Conservation (phyloP, 441 rosid genomes). For the Bocquillonia castaneifolia region DNA sequence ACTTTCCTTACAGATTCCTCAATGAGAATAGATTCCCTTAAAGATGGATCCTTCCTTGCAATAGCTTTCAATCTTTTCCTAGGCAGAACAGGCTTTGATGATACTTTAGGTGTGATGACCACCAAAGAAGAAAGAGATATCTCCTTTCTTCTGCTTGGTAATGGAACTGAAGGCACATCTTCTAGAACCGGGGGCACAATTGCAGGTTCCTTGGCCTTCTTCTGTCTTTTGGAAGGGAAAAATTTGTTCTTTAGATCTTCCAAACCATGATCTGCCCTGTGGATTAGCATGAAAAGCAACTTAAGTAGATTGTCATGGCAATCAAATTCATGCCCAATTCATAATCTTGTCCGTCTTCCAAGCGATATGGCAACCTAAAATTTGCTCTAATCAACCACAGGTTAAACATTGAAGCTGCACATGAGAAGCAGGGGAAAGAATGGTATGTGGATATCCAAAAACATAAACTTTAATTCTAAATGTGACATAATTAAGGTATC, state of each 20-base stretch:
- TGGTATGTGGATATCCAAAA: no score
- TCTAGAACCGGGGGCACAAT: constrained; percentile 27
- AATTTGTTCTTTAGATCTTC: constrained; percentile 58
- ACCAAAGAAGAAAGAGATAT: constrained; percentile 58
- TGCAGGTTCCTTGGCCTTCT: constrained; percentile 39
- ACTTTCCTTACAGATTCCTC: constrained; percentile 23
- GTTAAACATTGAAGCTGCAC: no score
- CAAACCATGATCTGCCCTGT: constrained; percentile 63
- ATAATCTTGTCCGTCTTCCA: constrained; percentile 1
- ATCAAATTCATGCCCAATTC: constrained; percentile 4
- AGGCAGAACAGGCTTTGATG: constrained; percentile 33
- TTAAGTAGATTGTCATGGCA: background rate
- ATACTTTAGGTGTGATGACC: constrained; percentile 47
- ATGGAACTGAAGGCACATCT: constrained; percentile 13
- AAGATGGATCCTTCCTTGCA: constrained; percentile 37
- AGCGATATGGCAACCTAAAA: background rate
- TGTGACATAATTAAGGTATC: no score
- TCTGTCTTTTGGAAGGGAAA: constrained; percentile 42
- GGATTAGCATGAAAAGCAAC: constrained; percentile 4
- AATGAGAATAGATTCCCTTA: constrained; percentile 30
- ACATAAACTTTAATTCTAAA: no score
- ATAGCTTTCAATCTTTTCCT: constrained; percentile 45
- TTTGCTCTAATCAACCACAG: no score
- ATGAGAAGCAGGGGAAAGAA: no score
- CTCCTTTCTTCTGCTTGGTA: constrained; percentile 51